A percentile compares a stretch with the other conserved stretches of the same genome.
These are phyloP conservation scores for Xylogone sp. DNA, from an alignment of 2,329 filamentous ascomycete genomes.

Conservation along the genomic window DNA sequence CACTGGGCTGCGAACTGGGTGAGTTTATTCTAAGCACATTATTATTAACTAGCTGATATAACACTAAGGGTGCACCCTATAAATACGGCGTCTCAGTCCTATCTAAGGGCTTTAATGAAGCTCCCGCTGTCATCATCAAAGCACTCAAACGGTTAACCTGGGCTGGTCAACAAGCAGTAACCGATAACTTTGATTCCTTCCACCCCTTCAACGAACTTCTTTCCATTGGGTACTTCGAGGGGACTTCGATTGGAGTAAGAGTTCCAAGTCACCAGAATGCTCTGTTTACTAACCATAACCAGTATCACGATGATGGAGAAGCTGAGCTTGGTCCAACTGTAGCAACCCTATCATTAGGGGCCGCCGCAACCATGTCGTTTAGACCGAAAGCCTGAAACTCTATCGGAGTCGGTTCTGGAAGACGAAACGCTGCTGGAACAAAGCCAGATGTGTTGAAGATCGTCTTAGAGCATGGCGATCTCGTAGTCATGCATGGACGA, in stretches of 20 bases:
- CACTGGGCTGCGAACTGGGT: conserved; percentile 53
- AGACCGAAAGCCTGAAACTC: conserved; percentile 43
- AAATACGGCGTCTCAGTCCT: conserved; percentile 59
- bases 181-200: conserved; percentile 11
- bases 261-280: background rate
- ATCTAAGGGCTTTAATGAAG: conserved; percentile 44
- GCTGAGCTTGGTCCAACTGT: conserved; percentile 58
- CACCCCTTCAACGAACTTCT: conserved; percentile 60
- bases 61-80: conserved; percentile 56
- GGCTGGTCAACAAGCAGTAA: conserved; percentile 43
- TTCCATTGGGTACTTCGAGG: conserved; percentile 58
- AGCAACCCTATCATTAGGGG: conserved; percentile 57
- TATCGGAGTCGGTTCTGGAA: conserved; percentile 21
- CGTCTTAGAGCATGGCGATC: conserved; percentile 56
- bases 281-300: conserved; percentile 7
- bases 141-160: conserved; percentile 51
- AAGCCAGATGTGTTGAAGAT: conserved; percentile 33
- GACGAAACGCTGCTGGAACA: conserved; percentile 27
- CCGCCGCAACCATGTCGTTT: conserved; percentile 53
- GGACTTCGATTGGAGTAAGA: conserved; percentile 52
- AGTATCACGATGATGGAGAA: conserved; percentile 67
- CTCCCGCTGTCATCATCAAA: conserved; percentile 44
- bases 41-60: conserved; percentile 8
- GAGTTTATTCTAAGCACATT: conserved; percentile 14
- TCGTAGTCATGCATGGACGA: conserved; percentile 59